A percentile compares a stretch with the other conserved stretches of the same genome.
These are phyloP conservation scores for Marsdenia floribunda DNA, from an alignment of 257 asterid species.

Conservation along the genomic window DNA sequence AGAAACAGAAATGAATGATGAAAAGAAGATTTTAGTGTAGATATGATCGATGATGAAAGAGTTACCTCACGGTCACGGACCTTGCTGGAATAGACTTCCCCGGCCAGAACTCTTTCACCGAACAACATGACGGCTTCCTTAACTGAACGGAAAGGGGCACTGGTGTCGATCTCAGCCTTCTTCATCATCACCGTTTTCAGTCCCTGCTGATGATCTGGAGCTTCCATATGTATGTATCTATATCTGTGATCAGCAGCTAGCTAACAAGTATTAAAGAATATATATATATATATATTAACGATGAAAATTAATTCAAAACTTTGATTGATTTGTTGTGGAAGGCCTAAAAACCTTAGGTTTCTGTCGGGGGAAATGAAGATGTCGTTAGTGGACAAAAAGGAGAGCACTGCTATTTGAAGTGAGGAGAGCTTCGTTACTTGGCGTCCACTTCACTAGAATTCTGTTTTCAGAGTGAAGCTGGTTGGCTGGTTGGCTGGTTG, in stretches of 20 bases:
- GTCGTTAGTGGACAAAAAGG: neutral
- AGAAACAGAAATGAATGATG: neutral
- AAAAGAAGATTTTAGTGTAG: neutral
- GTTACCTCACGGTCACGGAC: slow-evolving; percentile 55
- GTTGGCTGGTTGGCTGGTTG: neutral
- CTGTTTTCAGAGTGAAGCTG: slow-evolving; percentile 31
- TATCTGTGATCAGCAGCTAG: no score
- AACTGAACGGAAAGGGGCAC: slow-evolving; percentile 78
- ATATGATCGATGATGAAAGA: neutral
- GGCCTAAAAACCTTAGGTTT: neutral
- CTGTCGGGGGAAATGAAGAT: neutral
- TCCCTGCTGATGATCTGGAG: slow-evolving; percentile 3
- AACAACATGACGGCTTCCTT: slow-evolving; percentile 75
- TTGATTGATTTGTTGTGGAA: neutral
- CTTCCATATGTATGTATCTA: neutral
- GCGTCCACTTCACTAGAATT: slow-evolving; percentile 74
- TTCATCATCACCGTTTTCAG: neutral
- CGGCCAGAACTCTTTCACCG: slow-evolving; percentile 73
- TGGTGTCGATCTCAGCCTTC: slow-evolving; percentile 81
- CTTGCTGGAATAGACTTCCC: slow-evolving; percentile 56
- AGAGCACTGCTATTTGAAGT: slow-evolving; percentile 5
- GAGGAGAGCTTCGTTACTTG: slow-evolving; percentile 72
- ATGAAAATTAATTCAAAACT: neutral
- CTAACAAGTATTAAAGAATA: no score
- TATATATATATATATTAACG: no score